Conservation (phyloP, 805 yeast genomes). For the Teunomyces pallodes region DNA sequence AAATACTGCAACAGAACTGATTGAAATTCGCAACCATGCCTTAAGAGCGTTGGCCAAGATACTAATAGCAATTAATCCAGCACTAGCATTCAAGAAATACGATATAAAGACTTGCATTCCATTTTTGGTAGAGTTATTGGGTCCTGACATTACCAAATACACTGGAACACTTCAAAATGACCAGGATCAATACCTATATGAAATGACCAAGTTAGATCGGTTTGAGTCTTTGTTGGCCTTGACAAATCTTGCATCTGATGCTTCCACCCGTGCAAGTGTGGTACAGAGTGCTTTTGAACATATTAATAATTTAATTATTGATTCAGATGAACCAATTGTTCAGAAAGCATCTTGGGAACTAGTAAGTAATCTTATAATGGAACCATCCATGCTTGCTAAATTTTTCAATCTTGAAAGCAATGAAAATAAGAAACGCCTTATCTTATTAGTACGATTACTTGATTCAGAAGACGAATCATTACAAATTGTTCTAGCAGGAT, state of each 20-base stretch:
- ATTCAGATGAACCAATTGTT: slow-evolving; percentile 37
- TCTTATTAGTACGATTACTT: slow-evolving; percentile 30
- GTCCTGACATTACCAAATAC: slow-evolving; percentile 28
- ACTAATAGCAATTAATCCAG: slow-evolving; percentile 44
- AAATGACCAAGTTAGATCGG: slow-evolving; percentile 40
- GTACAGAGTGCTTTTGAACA: slow-evolving; percentile 36
- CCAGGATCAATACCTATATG: slow-evolving; percentile 22
- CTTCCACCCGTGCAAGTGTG: not conserved
- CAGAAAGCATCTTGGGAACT: slow-evolving; percentile 65
- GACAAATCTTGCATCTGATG: slow-evolving; percentile 58
- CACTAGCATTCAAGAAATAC: slow-evolving; percentile 36
- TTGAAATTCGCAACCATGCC: slow-evolving; percentile 29
- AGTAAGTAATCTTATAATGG: slow-evolving; percentile 54
- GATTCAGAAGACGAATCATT: slow-evolving; percentile 30
- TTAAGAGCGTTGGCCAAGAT: slow-evolving; percentile 45
- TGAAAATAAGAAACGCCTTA: slow-evolving; percentile 27
- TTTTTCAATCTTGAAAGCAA: slow-evolving; percentile 52
- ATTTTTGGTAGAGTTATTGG: slow-evolving; percentile 47
- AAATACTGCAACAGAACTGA: slow-evolving; percentile 9
- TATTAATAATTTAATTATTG: slow-evolving; percentile 41
- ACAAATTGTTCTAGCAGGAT: slow-evolving; percentile 33
- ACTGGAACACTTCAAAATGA: slow-evolving; percentile 6
- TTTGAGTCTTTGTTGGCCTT: slow-evolving; percentile 62
- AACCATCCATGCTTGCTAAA: slow-evolving; percentile 44
- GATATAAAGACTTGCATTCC: slow-evolving; percentile 45